Evolutionary conservation across 768 basidiomycete genomes (phyloP).

Genomic region (Collybiopsis confluens): DNA sequence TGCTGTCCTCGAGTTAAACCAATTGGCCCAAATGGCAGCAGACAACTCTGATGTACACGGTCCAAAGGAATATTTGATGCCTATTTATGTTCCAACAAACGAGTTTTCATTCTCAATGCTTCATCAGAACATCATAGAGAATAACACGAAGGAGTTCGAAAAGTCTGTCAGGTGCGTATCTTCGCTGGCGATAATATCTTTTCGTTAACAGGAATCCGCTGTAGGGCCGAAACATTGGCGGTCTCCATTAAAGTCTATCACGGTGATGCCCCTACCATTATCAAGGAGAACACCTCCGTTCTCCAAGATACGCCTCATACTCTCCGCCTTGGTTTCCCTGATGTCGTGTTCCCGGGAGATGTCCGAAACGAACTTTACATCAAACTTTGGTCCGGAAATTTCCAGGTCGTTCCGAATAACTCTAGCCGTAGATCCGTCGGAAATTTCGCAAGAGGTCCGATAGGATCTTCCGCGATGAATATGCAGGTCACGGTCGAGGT

Average conservation of each 20-base stretch:
- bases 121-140: conserved; percentile 90
- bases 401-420: conserved; percentile 49
- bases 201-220: background rate
- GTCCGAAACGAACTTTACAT: conserved; percentile 94
- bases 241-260: conserved; percentile 84
- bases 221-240: conserved; percentile 81
- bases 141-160: conserved; percentile 74
- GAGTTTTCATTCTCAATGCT: conserved; percentile 89
- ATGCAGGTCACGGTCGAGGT: conserved; percentile 93
- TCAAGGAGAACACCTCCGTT: conserved; percentile 80
- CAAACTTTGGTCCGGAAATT: conserved; percentile 94
- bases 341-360: conserved; percentile 92
- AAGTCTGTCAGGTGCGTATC: conserved; percentile 68
- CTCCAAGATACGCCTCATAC: conserved; percentile 81
- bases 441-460: conserved; percentile 53
- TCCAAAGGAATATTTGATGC: conserved; percentile 77
- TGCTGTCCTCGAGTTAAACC: conserved; percentile 83
- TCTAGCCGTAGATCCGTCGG: conserved; percentile 53
- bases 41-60: conserved; percentile 63
- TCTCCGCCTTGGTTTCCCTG: conserved; percentile 87
- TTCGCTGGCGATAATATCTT: background rate
- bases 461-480: conserved; percentile 56
- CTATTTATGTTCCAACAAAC: conserved; percentile 78
- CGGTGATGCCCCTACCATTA: conserved; percentile 71
- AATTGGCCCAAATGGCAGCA: conserved; percentile 60